A percentile compares a stretch with the other conserved stretches of the same genome.
Evolutionary conservation across 208 protist genomes (phyloP).

Genomic region (Borovskyia barvae): DNA sequence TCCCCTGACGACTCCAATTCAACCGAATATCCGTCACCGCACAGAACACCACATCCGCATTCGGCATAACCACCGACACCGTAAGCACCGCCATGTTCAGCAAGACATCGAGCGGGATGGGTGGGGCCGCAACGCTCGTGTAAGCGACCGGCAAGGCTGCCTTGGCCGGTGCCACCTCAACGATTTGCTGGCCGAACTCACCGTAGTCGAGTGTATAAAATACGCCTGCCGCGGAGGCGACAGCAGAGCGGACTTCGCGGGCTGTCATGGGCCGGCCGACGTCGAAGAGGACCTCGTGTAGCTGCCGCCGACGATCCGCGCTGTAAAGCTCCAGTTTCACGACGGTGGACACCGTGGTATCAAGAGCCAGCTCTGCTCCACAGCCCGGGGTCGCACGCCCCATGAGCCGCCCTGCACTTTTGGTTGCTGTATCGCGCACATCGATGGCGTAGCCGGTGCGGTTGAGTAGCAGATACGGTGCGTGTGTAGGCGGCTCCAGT

Average conservation of each 20-base stretch:
- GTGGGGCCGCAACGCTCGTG: slow-evolving; percentile 25
- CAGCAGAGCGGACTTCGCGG: slow-evolving; percentile 22
- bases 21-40: slow-evolving; percentile 62
- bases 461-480: slow-evolving; percentile 79
- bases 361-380: slow-evolving; percentile 44
- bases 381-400: slow-evolving; percentile 48
- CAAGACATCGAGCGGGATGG: slow-evolving; percentile 52
- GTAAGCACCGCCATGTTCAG: slow-evolving; percentile 62
- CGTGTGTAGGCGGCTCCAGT: slow-evolving; percentile 51
- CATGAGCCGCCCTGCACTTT: slow-evolving; percentile 51
- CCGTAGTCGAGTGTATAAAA: slow-evolving; percentile 50
- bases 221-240: slow-evolving; percentile 24
- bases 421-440: slow-evolving; percentile 41
- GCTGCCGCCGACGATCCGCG: slow-evolving; percentile 1
- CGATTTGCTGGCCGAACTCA: slow-evolving; percentile 56
- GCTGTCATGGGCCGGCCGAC: slow-evolving; percentile 30
- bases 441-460: slow-evolving; percentile 51
- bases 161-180: slow-evolving; percentile 39
- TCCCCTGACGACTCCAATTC: slow-evolving; percentile 47
- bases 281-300: slow-evolving; percentile 26
- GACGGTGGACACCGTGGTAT: slow-evolving; percentile 41
- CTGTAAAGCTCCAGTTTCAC: slow-evolving; percentile 24
- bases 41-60: slow-evolving; percentile 69
- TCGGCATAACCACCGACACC: slow-evolving; percentile 61
- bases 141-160: slow-evolving; percentile 9